A percentile compares a stretch with the other conserved stretches of the same genome.
Evolutionary conservation across 208 protist species (phyloP).

Genomic region (Ichthyophonus hoferi): DNA sequence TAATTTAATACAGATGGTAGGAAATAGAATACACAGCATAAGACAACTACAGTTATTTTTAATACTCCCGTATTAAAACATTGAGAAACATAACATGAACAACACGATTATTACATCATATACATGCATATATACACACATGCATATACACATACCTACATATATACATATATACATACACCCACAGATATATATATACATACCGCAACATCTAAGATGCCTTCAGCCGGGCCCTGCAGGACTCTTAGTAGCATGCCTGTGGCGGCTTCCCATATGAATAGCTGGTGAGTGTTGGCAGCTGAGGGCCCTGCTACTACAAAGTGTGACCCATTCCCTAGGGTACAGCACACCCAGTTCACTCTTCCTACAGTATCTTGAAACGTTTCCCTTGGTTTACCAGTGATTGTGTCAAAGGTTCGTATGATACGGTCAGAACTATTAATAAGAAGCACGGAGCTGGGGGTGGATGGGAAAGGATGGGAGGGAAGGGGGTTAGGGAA

Average conservation of each 20-base stretch:
- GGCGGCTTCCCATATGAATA: not conserved
- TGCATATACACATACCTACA: too few species aligned
- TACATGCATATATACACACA: too few species aligned
- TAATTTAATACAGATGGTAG: too few species aligned
- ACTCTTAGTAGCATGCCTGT: not conserved
- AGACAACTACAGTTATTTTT: too few species aligned
- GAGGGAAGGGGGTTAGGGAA: not conserved
- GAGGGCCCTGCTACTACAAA: not conserved
- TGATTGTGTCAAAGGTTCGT: not conserved
- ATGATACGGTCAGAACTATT: not conserved
- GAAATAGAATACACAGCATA: too few species aligned
- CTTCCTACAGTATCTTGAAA: not conserved
- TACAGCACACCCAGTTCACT: not conserved
- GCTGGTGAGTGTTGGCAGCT: not conserved
- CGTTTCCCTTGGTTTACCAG: not conserved
- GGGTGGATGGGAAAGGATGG: not conserved
- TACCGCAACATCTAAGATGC: not conserved
- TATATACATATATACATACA: too few species aligned
- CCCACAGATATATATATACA: too few species aligned
- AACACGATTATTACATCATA: too few species aligned
- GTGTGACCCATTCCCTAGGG: not conserved
- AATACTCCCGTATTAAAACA: too few species aligned
- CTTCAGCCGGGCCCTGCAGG: not conserved
- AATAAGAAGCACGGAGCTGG: not conserved
- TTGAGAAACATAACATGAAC: too few species aligned